Conservation (phyloP, 805 yeast species). For the Sugiyamaella mastotermitis region DNA sequence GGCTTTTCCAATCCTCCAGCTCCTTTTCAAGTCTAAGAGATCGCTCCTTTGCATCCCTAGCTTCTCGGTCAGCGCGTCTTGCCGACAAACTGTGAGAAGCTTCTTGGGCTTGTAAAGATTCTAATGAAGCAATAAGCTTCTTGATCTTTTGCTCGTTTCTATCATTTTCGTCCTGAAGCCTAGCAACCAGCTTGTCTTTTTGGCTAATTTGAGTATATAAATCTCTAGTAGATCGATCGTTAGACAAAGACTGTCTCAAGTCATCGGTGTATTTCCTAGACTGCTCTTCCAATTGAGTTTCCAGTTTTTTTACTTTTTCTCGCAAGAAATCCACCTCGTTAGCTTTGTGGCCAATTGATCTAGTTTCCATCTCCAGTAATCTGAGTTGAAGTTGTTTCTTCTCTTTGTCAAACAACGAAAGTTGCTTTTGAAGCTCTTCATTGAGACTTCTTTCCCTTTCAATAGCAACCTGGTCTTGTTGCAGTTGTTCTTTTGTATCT, state of each 20-base stretch:
- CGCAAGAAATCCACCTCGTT: constrained; percentile 16
- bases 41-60: constrained; percentile 43
- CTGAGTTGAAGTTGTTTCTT: constrained; percentile 23
- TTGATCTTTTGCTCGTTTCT: constrained; percentile 42
- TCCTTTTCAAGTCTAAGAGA: constrained; percentile 47
- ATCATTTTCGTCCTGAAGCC: constrained; percentile 46
- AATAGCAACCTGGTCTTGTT: constrained; percentile 24
- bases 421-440: constrained; percentile 23
- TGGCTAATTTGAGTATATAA: constrained; percentile 22
- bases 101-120: constrained; percentile 32
- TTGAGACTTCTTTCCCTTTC: constrained; percentile 20
- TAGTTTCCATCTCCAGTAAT: constrained; percentile 23
- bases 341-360: constrained; percentile 15
- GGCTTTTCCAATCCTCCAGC: constrained; percentile 34
- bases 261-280: constrained; percentile 15
- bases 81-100: constrained; percentile 32
- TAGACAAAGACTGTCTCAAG: constrained; percentile 16
- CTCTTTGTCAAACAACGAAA: constrained; percentile 31
- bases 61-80: constrained; percentile 46
- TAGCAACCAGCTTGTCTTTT: constrained; percentile 24
- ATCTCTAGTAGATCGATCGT: constrained; percentile 24
- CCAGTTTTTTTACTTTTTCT: constrained; percentile 19
- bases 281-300: constrained; percentile 20
- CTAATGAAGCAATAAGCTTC: constrained; percentile 34
- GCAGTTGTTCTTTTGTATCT: constrained; percentile 32